These are phyloP conservation scores for Colletotrichum sp. DNA, from an alignment of 2,329 filamentous ascomycete species.

Conservation along the genomic window DNA sequence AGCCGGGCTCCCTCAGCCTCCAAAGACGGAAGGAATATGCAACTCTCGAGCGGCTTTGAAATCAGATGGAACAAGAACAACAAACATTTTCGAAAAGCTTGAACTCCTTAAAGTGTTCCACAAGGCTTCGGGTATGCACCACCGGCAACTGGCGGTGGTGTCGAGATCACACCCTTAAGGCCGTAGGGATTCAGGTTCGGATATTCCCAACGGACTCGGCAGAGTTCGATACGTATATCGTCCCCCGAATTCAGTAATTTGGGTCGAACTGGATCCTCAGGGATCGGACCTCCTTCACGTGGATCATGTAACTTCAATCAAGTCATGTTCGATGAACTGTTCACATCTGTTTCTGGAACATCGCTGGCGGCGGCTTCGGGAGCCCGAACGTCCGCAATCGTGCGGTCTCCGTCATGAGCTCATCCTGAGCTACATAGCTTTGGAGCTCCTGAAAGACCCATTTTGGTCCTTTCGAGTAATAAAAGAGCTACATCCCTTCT, in stretches of 20 bases:
- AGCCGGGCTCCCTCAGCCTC: neutral
- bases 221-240: neutral
- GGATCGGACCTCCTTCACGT: neutral
- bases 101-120: neutral
- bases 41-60: neutral
- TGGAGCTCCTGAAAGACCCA: neutral
- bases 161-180: slow-evolving; percentile 13
- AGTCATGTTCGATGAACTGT: neutral
- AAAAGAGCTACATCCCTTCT: neutral
- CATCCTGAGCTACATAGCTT: neutral
- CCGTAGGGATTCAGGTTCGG: neutral
- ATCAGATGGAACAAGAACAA: neutral
- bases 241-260: neutral
- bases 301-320: neutral
- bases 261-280: neutral
- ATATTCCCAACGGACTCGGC: slow-evolving; percentile 8
- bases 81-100: neutral
- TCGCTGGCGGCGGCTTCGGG: neutral
- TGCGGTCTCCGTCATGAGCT: neutral
- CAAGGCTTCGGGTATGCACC: neutral
- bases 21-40: neutral
- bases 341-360: neutral
- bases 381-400: neutral
- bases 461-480: neutral
- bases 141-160: neutral